These are phyloP conservation scores for Caloboletus firmus DNA, from an alignment of 1,284 basidiomycete genomes.

Conservation along the genomic window DNA sequence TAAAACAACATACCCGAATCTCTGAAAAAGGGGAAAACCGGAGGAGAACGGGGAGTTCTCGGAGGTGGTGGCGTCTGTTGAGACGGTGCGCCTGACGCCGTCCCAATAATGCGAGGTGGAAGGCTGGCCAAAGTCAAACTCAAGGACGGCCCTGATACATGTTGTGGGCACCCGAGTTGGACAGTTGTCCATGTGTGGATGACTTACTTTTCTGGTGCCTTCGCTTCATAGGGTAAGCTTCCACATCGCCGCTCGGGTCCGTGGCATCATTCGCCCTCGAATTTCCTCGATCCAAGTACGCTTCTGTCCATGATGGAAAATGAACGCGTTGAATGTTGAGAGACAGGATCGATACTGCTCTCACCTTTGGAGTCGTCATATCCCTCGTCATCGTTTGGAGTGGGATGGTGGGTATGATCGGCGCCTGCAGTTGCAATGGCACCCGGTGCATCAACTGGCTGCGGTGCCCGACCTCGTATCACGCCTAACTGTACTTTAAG, in stretches of 20 bases:
- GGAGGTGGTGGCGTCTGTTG: constrained; percentile 1
- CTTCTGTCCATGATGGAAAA: constrained; percentile 4
- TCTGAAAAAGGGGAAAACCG: not conserved
- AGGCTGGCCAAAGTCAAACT: constrained; percentile 7
- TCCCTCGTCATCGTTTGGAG: constrained; percentile 1
- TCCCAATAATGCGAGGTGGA: not conserved
- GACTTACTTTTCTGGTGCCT: constrained; percentile 16
- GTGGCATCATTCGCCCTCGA: not conserved
- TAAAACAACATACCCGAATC: constrained; percentile 13
- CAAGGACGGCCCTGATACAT: constrained; percentile 18
- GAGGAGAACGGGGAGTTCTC: constrained; percentile 1
- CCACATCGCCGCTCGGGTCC: not conserved
- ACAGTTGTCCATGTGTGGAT: not conserved
- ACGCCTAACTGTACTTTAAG: constrained; percentile 68
- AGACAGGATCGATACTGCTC: not conserved
- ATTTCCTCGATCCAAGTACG: not conserved
- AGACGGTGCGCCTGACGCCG: not conserved
- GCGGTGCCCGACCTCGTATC: constrained; percentile 40
- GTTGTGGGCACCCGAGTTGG: not conserved
- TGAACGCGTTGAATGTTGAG: not conserved
- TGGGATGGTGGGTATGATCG: not conserved
- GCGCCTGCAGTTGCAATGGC: constrained; percentile 10
- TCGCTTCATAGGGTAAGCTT: not conserved
- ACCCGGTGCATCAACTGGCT: constrained; percentile 26
- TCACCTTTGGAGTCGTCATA: constrained; percentile 11